Conservation (phyloP, 495 filamentous ascomycete genomes). For the Aspergillus wentii region DNA sequence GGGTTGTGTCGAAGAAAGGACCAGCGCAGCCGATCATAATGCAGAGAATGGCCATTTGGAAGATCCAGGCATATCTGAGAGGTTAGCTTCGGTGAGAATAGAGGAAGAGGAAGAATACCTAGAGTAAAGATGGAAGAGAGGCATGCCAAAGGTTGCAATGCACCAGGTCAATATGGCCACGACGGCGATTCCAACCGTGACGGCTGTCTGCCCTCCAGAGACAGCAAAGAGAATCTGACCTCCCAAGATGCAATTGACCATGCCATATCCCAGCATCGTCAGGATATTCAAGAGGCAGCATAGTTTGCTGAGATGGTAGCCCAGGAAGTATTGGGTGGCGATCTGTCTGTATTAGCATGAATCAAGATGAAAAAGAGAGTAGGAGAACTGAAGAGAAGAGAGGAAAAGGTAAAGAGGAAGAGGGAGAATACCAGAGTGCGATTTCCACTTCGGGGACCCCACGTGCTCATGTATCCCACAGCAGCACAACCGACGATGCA, state of each 20-base stretch:
- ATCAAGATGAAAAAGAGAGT: no score
- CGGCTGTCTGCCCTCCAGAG: conserved; percentile 44
- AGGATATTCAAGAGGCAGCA: conserved; percentile 61
- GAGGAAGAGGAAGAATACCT: conserved; percentile 10
- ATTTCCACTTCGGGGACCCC: no score
- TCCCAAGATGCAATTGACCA: conserved; percentile 51
- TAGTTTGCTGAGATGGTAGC: conserved; percentile 65
- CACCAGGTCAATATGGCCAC: conserved; percentile 52
- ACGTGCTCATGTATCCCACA: no score
- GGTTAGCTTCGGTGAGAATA: no score
- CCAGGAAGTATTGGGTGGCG: conserved; percentile 63
- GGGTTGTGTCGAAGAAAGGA: conserved; percentile 50
- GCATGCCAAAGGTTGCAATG: conserved; percentile 62
- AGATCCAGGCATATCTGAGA: conserved; percentile 62
- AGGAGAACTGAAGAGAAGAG: no score
- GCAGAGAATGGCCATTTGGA: conserved; percentile 53
- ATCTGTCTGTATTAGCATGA: conserved; percentile 54
- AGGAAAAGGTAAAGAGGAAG: no score
- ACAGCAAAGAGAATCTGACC: conserved; percentile 49
- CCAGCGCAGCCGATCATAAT: conserved; percentile 58
- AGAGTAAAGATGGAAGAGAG: conserved; percentile 62
- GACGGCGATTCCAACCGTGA: conserved; percentile 61
- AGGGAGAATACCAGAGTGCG: no score
- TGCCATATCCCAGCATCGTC: conserved; percentile 59
- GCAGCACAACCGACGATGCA: no score